These are phyloP conservation scores for Saturnispora zaruensis DNA, from an alignment of 805 yeast species.

Conservation along the genomic window DNA sequence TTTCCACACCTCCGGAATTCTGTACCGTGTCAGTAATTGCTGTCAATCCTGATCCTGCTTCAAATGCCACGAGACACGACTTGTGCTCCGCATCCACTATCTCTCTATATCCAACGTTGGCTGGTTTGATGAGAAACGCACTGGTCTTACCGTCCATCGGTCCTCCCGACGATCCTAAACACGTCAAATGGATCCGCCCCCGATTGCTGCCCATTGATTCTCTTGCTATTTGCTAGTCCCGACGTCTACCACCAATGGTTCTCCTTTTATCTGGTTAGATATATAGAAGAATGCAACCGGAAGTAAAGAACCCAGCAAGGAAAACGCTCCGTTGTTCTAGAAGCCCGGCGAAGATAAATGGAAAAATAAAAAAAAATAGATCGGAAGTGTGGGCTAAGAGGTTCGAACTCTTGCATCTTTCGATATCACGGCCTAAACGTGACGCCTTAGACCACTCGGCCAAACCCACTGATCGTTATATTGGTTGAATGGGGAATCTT, in stretches of 20 bases:
- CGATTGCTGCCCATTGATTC: background rate
- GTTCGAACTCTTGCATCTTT: constrained; percentile 24
- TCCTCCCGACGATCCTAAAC: constrained; percentile 80
- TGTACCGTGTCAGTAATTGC: constrained; percentile 36
- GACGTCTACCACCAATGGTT: too few relatives aligned
- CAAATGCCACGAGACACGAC: constrained; percentile 49
- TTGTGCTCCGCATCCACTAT: constrained; percentile 21
- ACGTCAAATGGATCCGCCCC: constrained; percentile 31
- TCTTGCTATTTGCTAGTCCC: background rate
- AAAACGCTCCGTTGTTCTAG: background rate
- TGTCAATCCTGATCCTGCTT: constrained; percentile 71
- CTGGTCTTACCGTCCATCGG: constrained; percentile 69
- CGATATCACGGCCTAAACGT: constrained; percentile 25
- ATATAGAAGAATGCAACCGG: too few relatives aligned
- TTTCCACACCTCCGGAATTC: background rate
- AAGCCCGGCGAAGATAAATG: background rate
- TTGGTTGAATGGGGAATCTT: too few relatives aligned
- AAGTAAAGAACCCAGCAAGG: background rate
- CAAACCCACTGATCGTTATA: constrained; percentile 17
- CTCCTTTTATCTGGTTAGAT: background rate
- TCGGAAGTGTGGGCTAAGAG: constrained; percentile 21
- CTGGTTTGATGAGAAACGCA: constrained; percentile 56
- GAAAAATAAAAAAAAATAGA: constrained; percentile 3
- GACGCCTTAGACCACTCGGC: constrained; percentile 27
- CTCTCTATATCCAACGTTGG: constrained; percentile 30